Evolutionary conservation across 306 rosid species (phyloP), one percentile per base, ranked within the genome.

Genomic region (Vigna angularis): DNA sequence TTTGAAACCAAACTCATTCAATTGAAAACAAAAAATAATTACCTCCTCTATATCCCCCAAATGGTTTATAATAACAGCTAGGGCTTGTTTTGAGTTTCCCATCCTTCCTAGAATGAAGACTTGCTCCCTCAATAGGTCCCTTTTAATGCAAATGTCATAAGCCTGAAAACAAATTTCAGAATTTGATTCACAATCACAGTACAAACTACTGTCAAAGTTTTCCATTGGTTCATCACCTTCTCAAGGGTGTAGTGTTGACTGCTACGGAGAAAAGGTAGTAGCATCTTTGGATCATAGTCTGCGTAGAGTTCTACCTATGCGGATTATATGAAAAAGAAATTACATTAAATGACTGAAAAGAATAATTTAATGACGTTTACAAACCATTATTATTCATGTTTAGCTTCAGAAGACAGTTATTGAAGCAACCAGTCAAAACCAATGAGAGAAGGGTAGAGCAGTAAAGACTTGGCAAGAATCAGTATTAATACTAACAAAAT

Each of bases 41-140:
- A 93, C 99, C 98, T 95, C 99, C 84, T 88, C 91, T 45, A 95
- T 93, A 84, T 95, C 98, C 71, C 97, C 98, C 78, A 95, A 81
- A 42, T 91, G 86, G 82, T 91, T 87, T 68, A 95, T 95, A 86
- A 91, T 91, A 72, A 95, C 83, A 44, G 94, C 84, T 48, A 95
- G 90, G 63, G 98, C 99, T 87, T 91, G 88, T 77, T 90, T 95
- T 2, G 97, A 68, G 79, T 95, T 95, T 75, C 99, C 99, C 98
- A 95, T 95, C 79, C 99, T 88, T 83, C 99, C 97, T 78, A 95
- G 90, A 87, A 95, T 86, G 87, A 95, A 95, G 47, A 90, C 97
- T 83, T 89, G 97, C 91, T 93, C 99, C 88, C 82, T 93, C 83
- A 91, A 66, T 73, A 91, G 93, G 74, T 83, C 89, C 85, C 84